Evolutionary conservation across 106 monocot species (phyloP).

Genomic region (Gastrodia elata): DNA sequence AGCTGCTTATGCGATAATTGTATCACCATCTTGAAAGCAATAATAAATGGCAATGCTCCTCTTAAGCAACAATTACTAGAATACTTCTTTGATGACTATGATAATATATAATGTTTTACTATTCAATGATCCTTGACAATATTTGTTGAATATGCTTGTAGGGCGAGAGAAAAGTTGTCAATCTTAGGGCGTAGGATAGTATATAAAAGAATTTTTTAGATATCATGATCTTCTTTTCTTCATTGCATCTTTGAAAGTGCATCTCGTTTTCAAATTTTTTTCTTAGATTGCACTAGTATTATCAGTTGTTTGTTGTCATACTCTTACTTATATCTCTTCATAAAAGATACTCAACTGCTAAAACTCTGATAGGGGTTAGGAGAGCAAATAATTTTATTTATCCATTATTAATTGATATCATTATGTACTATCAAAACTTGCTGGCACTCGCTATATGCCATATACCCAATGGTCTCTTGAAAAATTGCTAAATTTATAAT

Average conservation of each 20-base stretch:
- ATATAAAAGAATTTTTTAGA: no score
- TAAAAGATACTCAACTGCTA: neutral
- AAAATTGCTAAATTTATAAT: neutral
- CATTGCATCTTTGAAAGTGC: neutral
- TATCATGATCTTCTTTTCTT: no score
- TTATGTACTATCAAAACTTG: neutral
- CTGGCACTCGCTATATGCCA: neutral
- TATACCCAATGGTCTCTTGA: neutral
- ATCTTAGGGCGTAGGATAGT: no score
- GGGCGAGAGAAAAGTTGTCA: no score
- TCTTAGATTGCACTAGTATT: neutral
- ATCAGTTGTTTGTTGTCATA: neutral
- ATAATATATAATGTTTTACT: no score
- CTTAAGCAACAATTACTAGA: no score
- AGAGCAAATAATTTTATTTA: neutral
- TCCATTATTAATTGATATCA: neutral
- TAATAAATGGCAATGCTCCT: no score
- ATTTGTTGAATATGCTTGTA: no score
- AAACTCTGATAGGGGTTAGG: neutral
- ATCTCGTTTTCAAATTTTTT: neutral
- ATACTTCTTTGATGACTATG: no score
- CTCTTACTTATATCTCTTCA: neutral
- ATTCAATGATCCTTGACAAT: no score
- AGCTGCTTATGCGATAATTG: no score
- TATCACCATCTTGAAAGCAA: no score